Evolutionary conservation across 768 basidiomycete genomes (phyloP), one percentile per base, ranked within the genome.

Genomic region (Lentinula guzmanii): DNA sequence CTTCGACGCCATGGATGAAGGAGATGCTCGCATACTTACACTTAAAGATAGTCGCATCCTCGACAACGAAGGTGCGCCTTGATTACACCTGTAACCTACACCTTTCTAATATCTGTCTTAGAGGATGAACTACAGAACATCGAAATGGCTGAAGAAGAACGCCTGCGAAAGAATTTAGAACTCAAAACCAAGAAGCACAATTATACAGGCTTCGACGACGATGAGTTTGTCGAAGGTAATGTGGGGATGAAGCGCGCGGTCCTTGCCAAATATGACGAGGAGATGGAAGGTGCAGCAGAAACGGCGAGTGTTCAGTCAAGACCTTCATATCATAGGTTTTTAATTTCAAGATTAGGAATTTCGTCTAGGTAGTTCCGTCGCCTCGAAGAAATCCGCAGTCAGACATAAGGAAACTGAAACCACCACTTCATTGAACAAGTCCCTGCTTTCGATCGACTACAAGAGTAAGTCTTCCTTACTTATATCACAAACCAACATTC

Each of bases 51-150:
- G 88, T 69, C 89, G 94, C 48, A 90, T 99, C 63, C 86, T 99
- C 45, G 95, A 95, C 69, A 90, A 94, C 63, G 95, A 98, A 82
- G 95, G 95, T 91, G 66, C 61, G 76, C 33, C 65, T 4, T 37
- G 21, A 24, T 21, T 45, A 60, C 3, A 18, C 59, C 45, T 31
- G 13, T 39, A 51, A 63, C 33, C 62, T 35, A n/a, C 24, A 3
- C 41, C 60, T 10, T 65, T 57, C 37, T 21, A 15, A 11, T 5
- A 16, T 50, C 6, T 8, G 39, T 52, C 51, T 9, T 69, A 96
- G 97, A 99, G 89, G 97, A 99, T 73, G 97, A 96, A 74, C 82
- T 99, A 13, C 91, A 97, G 76, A 98, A 99, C 66, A 80, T 97
- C 59, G 93, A 97, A 68, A 85, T 98, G 82, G 94, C 93, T 0